phyloP scores from a whole-genome alignment of 2,329 filamentous ascomycete species.

The Ceratocystis papillata region DNA sequence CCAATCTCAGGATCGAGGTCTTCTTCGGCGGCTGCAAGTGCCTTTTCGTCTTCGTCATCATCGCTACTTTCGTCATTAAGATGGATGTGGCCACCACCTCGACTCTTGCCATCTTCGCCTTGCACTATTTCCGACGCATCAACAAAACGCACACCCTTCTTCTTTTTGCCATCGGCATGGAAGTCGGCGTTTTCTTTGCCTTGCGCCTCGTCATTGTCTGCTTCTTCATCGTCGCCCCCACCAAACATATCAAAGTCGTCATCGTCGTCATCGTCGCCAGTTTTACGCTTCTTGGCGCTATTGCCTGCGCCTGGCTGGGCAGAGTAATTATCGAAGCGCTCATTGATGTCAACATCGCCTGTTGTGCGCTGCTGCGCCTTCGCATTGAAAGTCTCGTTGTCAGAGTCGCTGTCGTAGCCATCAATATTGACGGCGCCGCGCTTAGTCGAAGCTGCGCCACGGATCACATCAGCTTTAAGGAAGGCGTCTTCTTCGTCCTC shows the following conservation, averaged over 20 bases:
- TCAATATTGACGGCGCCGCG: conserved; percentile 93
- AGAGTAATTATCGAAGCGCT: conserved; percentile 45
- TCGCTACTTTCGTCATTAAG: conserved; percentile 47
- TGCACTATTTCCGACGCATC: conserved; percentile 52
- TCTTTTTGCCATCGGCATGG: conserved; percentile 44
- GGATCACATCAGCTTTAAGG: conserved; percentile 87
- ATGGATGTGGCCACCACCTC: conserved; percentile 60
- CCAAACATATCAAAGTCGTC: conserved; percentile 79
- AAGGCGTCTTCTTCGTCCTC: conserved; percentile 52
- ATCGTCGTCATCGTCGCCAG: conserved; percentile 31
- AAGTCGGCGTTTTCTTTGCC: conserved; percentile 28
- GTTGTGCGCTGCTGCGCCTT: conserved; percentile 52
- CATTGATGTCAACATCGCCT: conserved; percentile 25
- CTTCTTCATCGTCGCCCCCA: conserved; percentile 47
- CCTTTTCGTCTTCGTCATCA: conserved; percentile 58
- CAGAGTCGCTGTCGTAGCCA: conserved; percentile 90
- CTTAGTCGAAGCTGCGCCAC: conserved; percentile 64
- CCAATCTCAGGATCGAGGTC: conserved; percentile 82
- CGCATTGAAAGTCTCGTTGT: conserved; percentile 77
- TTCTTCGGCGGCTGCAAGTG: conserved; percentile 59
- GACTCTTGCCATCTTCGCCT: conserved; percentile 65
- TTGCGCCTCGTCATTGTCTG: conserved; percentile 31
- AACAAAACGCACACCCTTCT: conserved; percentile 51
- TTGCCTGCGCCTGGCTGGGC: conserved; percentile 32
- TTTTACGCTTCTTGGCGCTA: conserved; percentile 27